phyloP scores from a whole-genome alignment of 1,139 yeast species.

The Pichia sp. region DNA sequence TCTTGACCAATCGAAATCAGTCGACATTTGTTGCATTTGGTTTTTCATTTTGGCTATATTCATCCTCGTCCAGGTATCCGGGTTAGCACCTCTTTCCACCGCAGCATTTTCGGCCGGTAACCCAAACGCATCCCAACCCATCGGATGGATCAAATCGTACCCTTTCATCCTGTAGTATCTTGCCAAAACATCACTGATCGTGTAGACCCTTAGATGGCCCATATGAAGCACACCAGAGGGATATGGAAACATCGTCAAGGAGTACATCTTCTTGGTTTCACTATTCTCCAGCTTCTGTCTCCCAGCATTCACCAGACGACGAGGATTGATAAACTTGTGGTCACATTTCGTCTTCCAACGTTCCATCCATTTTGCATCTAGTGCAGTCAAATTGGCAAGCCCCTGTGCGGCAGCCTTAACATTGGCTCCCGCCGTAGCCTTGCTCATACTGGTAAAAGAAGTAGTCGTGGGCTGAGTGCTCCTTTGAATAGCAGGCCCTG shows the following conservation, averaged over 20 bases:
- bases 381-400: conserved; percentile 22
- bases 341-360: conserved; percentile 46
- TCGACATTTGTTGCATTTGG: conserved; percentile 73
- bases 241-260: conserved; percentile 89
- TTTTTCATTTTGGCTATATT: conserved; percentile 80
- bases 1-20: conserved; percentile 91
- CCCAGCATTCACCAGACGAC: conserved; percentile 31
- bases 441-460: conserved; percentile 6
- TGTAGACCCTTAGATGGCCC: conserved; percentile 90
- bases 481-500: background rate
- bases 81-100: conserved; percentile 73
- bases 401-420: conserved; percentile 16
- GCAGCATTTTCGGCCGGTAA: conserved; percentile 98
- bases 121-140: conserved; percentile 99
- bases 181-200: conserved; percentile 80
- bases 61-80: conserved; percentile 73
- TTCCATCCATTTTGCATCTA: conserved; percentile 50
- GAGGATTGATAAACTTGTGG: conserved; percentile 42
- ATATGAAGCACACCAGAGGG: conserved; percentile 90
- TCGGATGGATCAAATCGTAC: conserved; percentile 79
- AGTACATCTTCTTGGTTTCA: conserved; percentile 47
- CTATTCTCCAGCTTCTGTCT: conserved; percentile 11
- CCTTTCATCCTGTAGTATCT: conserved; percentile 77
- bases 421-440: conserved; percentile 1
- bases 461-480: background rate